Conservation (phyloP, 116 monocot genomes). For the Phalaenopsis hybrid region DNA sequence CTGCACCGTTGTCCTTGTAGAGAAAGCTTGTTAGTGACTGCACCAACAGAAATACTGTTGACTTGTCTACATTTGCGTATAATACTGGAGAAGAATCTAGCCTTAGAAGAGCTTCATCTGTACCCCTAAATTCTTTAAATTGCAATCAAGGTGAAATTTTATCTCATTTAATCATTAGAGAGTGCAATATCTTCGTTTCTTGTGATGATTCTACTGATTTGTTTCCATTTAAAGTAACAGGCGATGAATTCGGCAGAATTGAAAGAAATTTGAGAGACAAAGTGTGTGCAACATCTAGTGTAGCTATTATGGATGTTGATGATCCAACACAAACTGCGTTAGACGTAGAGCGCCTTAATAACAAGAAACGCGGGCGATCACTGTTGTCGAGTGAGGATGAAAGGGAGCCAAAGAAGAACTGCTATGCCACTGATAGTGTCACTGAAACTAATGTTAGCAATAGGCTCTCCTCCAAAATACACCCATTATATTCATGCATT, state of each 20-base stretch:
- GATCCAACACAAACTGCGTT: background rate
- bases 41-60: background rate
- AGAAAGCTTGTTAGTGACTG: background rate
- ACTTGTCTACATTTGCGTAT: background rate
- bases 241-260: background rate
- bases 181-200: background rate
- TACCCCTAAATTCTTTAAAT: background rate
- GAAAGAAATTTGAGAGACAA: background rate
- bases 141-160: conserved; percentile 4
- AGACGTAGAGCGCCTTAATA: background rate
- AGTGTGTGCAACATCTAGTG: background rate
- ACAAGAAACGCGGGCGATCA: background rate
- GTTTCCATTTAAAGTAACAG: conserved; percentile 1
- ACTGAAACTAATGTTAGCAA: background rate
- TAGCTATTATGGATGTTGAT: background rate
- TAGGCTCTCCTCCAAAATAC: background rate
- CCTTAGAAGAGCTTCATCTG: background rate
- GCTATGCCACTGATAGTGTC: background rate
- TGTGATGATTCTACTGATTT: background rate
- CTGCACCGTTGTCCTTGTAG: background rate
- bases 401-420: background rate
- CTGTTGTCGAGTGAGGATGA: background rate
- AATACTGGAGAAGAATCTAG: background rate
- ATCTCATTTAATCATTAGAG: too few relatives aligned
- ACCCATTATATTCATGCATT: background rate